A percentile compares a stretch with the other conserved stretches of the same genome.
Evolutionary conservation across 2,329 filamentous ascomycete genomes (phyloP).

Genomic region (Didymella pomorum): DNA sequence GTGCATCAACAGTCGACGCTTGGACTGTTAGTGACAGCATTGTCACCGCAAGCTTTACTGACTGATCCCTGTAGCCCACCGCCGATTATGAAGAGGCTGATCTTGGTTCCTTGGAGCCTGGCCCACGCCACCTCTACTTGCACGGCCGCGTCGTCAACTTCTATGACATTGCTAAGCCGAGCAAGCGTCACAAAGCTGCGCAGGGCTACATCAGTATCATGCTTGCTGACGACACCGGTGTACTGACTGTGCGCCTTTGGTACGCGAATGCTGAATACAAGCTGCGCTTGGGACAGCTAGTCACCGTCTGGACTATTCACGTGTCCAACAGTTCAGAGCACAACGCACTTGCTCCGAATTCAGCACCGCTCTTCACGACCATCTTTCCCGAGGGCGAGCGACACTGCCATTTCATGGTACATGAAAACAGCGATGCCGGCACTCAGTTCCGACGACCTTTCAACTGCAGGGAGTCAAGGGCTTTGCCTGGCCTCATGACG

Average conservation of each 20-base stretch:
- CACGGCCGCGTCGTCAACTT: constrained; percentile 66
- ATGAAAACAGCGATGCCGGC: constrained; percentile 58
- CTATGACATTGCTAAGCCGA: constrained; percentile 54
- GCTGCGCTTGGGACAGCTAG: constrained; percentile 61
- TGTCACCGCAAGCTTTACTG: not conserved
- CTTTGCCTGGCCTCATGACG: constrained; percentile 63
- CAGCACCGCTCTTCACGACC: constrained; percentile 61
- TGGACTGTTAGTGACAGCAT: constrained; percentile 25
- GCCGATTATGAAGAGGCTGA: constrained; percentile 58
- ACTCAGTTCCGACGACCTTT: constrained; percentile 58
- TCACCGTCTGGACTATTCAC: constrained; percentile 66
- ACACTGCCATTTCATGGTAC: constrained; percentile 62
- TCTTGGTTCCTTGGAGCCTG: constrained; percentile 60
- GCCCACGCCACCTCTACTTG: constrained; percentile 61
- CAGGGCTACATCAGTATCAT: constrained; percentile 63
- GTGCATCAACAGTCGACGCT: constrained; percentile 30
- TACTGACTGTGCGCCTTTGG: constrained; percentile 64
- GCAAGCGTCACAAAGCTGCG: constrained; percentile 55
- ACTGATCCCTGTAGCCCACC: constrained; percentile 52
- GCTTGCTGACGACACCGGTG: constrained; percentile 64
- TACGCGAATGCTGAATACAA: constrained; percentile 55
- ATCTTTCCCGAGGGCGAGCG: constrained; percentile 66
- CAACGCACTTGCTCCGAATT: constrained; percentile 51
- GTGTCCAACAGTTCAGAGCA: constrained; percentile 58
- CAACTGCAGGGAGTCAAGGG: constrained; percentile 48